Conservation (phyloP, 2,329 filamentous ascomycete species). For the Tolypocladium cylindrosporum region DNA sequence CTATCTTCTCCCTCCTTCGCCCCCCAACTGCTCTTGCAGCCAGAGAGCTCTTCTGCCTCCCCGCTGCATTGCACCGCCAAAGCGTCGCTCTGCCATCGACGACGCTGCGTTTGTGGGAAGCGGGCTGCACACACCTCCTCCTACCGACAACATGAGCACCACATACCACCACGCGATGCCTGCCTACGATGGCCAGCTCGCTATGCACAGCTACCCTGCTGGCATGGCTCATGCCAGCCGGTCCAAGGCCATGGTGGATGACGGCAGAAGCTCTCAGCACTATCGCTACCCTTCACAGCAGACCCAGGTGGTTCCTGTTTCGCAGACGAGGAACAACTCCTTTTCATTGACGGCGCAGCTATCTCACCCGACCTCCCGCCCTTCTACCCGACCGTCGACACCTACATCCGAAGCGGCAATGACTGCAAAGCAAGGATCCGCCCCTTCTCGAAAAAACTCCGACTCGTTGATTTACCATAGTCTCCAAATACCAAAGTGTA, state of each 20-base stretch:
- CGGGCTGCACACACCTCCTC: conserved; percentile 42
- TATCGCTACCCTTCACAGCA: conserved; percentile 20
- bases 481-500: conserved; percentile 64
- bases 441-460: conserved; percentile 26
- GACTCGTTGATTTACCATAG: conserved; percentile 44
- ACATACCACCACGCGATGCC: conserved; percentile 39
- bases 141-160: conserved; percentile 41
- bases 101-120: conserved; percentile 12
- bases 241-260: conserved; percentile 20
- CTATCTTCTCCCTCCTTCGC: conserved; percentile 11
- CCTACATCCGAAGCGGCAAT: conserved; percentile 20
- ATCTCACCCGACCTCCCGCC: conserved; percentile 15
- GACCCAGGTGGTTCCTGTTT: conserved; percentile 5
- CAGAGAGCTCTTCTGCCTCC: conserved; percentile 9
- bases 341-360: not conserved
- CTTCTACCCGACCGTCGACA: conserved; percentile 26
- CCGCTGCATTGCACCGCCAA: conserved; percentile 10
- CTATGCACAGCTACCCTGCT: conserved; percentile 28
- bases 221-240: conserved; percentile 22
- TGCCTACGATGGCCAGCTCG: conserved; percentile 34
- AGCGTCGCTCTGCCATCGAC: conserved; percentile 11
- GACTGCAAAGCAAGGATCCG: conserved; percentile 17
- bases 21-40: conserved; percentile 9
- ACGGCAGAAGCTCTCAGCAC: conserved; percentile 21
- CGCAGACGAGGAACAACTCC: conserved; percentile 8